Evolutionary conservation across 208 protist species (phyloP).

Genomic region (Kentomonas sorsogonicus): DNA sequence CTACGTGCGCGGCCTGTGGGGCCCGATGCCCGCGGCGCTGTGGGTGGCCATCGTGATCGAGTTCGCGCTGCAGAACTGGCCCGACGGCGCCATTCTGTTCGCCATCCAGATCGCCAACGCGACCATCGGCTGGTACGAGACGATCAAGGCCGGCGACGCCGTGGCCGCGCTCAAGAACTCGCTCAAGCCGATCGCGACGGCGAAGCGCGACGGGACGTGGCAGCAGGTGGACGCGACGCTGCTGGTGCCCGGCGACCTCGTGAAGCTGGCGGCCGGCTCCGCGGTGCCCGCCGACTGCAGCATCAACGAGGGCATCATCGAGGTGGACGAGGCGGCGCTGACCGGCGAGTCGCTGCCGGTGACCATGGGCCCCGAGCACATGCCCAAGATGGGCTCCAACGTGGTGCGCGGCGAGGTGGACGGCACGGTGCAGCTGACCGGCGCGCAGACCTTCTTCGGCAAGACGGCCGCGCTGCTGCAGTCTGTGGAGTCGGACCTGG

Average conservation of each 20-base stretch:
- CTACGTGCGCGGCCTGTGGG: conserved; percentile 75
- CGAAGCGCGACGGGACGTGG: conserved; percentile 80
- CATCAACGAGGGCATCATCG: conserved; percentile 83
- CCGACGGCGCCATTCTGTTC: conserved; percentile 82
- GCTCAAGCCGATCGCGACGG: conserved; percentile 71
- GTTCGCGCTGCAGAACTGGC: conserved; percentile 82
- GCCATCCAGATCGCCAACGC: conserved; percentile 82
- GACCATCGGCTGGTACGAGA: conserved; percentile 89
- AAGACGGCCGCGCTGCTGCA: conserved; percentile 88
- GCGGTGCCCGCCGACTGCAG: conserved; percentile 91
- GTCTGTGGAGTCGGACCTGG: conserved; percentile 72
- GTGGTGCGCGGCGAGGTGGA: conserved; percentile 76
- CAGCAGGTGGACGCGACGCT: conserved; percentile 71
- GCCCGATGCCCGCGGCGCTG: conserved; percentile 81
- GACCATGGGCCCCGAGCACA: conserved; percentile 73
- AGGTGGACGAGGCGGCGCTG: conserved; percentile 92
- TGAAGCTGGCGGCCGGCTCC: conserved; percentile 87
- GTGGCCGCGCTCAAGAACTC: conserved; percentile 88
- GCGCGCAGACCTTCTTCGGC: conserved; percentile 91
- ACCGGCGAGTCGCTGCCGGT: conserved; percentile 96
- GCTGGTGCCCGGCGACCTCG: conserved; percentile 92
- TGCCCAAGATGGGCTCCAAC: conserved; percentile 90
- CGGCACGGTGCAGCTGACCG: conserved; percentile 83
- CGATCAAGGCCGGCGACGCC: conserved; percentile 90
- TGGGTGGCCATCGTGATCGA: conserved; percentile 89